Percentiles rank a stretch among this genome's conserved stretches.
phyloP scores from a whole-genome alignment of 345 rosid species.

The Angophora floribunda region DNA sequence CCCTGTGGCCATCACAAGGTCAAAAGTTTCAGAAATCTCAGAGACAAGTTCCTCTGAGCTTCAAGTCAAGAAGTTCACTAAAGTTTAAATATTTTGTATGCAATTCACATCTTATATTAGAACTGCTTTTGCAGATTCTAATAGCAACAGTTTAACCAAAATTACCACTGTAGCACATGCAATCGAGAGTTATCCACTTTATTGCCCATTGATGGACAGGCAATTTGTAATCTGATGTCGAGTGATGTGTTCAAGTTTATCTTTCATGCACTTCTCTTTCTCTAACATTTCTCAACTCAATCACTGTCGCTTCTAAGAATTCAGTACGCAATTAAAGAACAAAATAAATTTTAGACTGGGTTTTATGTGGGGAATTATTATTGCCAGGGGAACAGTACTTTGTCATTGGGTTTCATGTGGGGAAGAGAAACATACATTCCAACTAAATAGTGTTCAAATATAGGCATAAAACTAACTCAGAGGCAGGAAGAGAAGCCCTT shows the following conservation, averaged over 20 bases:
- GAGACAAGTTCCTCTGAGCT: background rate
- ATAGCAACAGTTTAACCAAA: background rate
- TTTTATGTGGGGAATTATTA: background rate
- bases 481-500: background rate
- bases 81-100: background rate
- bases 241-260: background rate
- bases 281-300: background rate
- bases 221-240: background rate
- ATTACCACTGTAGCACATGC: background rate
- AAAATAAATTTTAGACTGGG: background rate
- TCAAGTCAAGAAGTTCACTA: background rate
- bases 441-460: background rate
- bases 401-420: background rate
- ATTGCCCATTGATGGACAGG: background rate
- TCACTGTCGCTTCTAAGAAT: background rate
- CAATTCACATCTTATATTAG: background rate
- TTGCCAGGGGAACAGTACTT: background rate
- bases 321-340: background rate
- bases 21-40: background rate
- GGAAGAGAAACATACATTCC: background rate
- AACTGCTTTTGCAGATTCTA: background rate
- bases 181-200: background rate
- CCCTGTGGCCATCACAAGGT: conserved; percentile 31
- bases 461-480: background rate
- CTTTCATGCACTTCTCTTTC: background rate